phyloP scores from a whole-genome alignment of 352 stramenopile genomes.

The Phytophthora pisi region DNA sequence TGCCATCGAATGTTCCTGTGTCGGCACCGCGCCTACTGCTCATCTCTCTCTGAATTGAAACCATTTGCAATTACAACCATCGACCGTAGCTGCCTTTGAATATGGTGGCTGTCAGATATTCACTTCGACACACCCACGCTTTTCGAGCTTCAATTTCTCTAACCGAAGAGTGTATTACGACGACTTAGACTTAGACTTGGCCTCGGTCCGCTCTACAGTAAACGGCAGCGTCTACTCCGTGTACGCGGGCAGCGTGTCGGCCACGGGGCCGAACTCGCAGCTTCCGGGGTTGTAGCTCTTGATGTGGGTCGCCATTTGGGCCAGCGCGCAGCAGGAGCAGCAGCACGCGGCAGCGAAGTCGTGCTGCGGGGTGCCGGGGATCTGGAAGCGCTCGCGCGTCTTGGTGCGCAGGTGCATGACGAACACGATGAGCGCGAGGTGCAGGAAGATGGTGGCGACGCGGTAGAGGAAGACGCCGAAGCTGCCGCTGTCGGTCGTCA shows the following conservation, averaged over 20 bases:
- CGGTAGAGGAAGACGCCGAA: conserved; percentile 22
- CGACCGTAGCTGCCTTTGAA: conserved; percentile 5
- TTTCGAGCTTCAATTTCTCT: neutral
- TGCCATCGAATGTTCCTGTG: neutral
- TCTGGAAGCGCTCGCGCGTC: conserved; percentile 46
- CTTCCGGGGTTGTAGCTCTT: conserved; percentile 58
- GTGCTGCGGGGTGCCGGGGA: conserved; percentile 36
- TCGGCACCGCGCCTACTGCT: neutral
- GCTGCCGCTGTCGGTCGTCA: conserved; percentile 15
- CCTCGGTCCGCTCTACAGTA: neutral
- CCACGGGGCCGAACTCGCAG: conserved; percentile 40
- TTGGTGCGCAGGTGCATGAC: conserved; percentile 37
- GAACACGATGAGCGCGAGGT: conserved; percentile 25
- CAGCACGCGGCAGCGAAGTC: conserved; percentile 46
- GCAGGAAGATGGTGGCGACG: conserved; percentile 19
- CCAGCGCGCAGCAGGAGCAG: conserved; percentile 52
- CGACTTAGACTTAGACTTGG: neutral
- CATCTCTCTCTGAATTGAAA: neutral
- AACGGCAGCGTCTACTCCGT: conserved; percentile 4
- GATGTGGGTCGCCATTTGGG: conserved; percentile 62
- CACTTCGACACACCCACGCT: conserved; percentile 18
- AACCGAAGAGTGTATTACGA: neutral
- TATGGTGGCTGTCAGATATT: conserved; percentile 23
- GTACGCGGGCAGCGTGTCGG: conserved; percentile 46
- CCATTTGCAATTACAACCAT: conserved; percentile 5